Evolutionary conservation across 1,139 yeast genomes (phyloP), one percentile per base, ranked within the genome.

Genomic region (Pichia sp.): DNA sequence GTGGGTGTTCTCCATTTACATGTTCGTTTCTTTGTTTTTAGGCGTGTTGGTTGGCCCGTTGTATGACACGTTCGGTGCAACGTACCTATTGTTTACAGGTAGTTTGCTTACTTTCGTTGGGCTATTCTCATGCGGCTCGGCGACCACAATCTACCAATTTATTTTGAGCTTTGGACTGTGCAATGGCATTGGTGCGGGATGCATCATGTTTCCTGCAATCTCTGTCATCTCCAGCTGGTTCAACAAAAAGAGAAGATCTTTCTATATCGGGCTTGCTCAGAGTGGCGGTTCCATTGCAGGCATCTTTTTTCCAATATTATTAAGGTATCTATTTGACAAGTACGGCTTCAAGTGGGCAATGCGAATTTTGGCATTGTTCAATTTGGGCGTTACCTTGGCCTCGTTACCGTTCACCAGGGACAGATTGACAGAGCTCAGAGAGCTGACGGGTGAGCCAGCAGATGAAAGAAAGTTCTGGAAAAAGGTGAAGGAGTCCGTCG

Each of bases 231-330:
- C 62, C 7, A 49, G 58, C 22, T 62, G 63, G 63, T 61, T 60
- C 40, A 46, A 54, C 58, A 68, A 70, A 50, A 66, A 67, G 44
- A 74, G 73, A 55, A 69, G 86, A 50, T 85, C 83, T 0, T 66
- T 74, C 37, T 82, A 80, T 8, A 73, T 80, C 16, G 84, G 87
- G 1, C 56, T 81, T 0, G 83, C 85, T 3, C 79, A 84, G 5
- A 70, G 77, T 60, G 87, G 87, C 36, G 87, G 87, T 0, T 77
- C 83, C 18, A 68, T 82, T 12, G 87, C 87, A 21, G 88, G 87
- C 45, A 70, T 80, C 34, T 63, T 74, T 16, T 79, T 82, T 58
- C 86, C 88, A 1, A 70, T 83, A 42, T 70, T 83, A 70, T 67
- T 83, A 49, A 70, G 83, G 58, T 72, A 70, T 44, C 64, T 82